These are phyloP conservation scores for Mycena vulgaris DNA, from an alignment of 768 basidiomycete species.

Conservation along the genomic window DNA sequence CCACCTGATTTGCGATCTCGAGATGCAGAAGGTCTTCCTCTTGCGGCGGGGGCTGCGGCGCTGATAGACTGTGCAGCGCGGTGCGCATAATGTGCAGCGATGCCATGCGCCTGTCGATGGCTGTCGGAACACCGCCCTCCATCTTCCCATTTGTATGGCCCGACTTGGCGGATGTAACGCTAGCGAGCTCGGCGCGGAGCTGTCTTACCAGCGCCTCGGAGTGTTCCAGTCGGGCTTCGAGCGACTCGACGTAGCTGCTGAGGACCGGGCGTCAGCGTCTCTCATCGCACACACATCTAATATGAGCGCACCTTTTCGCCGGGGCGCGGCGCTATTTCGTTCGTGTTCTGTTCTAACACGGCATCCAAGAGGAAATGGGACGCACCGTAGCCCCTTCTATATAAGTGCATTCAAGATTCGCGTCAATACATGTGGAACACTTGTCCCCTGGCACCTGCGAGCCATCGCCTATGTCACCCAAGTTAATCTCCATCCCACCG, in stretches of 20 bases:
- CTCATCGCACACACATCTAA: background rate
- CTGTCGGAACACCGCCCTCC: background rate
- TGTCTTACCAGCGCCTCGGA: slow-evolving; percentile 12
- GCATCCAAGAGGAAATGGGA: background rate
- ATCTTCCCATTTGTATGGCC: too few relatives aligned
- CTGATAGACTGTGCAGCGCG: slow-evolving; percentile 3
- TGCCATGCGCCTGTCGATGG: background rate
- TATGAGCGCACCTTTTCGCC: background rate
- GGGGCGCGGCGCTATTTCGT: background rate
- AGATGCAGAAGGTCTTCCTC: slow-evolving; percentile 27
- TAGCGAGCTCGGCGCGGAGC: slow-evolving; percentile 11
- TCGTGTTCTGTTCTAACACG: background rate
- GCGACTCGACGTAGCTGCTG: slow-evolving; percentile 13
- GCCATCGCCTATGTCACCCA: background rate
- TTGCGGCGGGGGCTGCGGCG: slow-evolving; percentile 13
- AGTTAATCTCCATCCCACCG: background rate
- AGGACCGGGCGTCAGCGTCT: background rate
- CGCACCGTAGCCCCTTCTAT: background rate
- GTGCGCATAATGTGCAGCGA: slow-evolving; percentile 13
- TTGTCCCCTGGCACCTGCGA: background rate
- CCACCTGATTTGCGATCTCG: slow-evolving; percentile 6
- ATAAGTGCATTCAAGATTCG: background rate
- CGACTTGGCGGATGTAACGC: background rate
- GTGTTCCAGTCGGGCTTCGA: slow-evolving; percentile 3
- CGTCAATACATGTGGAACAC: background rate